A percentile compares a stretch with the other conserved stretches of the same genome.
Evolutionary conservation across 139 green algal genomes (phyloP).

Genomic region (Tetraselmis chui): DNA sequence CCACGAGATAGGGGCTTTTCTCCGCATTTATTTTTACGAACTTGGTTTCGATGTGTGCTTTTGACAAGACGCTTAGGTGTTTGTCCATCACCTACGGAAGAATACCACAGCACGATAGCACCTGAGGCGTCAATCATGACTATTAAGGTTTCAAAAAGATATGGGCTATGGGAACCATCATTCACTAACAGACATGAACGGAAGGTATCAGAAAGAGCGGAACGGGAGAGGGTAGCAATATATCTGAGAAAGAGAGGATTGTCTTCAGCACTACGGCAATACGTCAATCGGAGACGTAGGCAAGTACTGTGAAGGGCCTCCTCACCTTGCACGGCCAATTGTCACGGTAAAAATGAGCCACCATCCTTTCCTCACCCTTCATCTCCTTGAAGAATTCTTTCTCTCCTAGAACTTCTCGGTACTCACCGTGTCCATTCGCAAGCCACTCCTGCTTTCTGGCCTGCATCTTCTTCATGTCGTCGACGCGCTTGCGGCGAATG

Average conservation of each 20-base stretch:
- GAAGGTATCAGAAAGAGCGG: background rate
- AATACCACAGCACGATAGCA: no score
- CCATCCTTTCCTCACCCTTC: conserved; percentile 85
- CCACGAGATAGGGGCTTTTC: conserved; percentile 80
- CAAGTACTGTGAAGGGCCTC: background rate
- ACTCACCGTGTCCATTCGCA: conserved; percentile 81
- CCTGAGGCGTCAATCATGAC: no score
- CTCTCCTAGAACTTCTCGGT: conserved; percentile 69
- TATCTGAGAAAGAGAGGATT: conserved; percentile 4
- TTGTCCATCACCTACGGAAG: conserved; percentile 83
- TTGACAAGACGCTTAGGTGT: conserved; percentile 57
- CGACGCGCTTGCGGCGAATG: conserved; percentile 51
- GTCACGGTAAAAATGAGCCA: conserved; percentile 85
- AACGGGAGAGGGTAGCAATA: background rate
- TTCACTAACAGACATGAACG: background rate
- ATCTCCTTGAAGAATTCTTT: conserved; percentile 93
- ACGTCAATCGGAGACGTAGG: background rate
- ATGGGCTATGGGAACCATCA: background rate
- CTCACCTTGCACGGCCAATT: conserved; percentile 84
- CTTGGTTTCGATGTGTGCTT: conserved; percentile 83
- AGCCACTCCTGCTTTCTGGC: conserved; percentile 80
- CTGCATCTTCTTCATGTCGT: conserved; percentile 51
- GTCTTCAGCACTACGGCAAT: background rate
- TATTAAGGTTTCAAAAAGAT: no score
- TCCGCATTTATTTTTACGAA: conserved; percentile 92